A percentile compares a stretch with the other conserved stretches of the same genome.
These are phyloP conservation scores for Rhododendron simsii DNA, from an alignment of 148 eudicot genomes.

Conservation along the genomic window DNA sequence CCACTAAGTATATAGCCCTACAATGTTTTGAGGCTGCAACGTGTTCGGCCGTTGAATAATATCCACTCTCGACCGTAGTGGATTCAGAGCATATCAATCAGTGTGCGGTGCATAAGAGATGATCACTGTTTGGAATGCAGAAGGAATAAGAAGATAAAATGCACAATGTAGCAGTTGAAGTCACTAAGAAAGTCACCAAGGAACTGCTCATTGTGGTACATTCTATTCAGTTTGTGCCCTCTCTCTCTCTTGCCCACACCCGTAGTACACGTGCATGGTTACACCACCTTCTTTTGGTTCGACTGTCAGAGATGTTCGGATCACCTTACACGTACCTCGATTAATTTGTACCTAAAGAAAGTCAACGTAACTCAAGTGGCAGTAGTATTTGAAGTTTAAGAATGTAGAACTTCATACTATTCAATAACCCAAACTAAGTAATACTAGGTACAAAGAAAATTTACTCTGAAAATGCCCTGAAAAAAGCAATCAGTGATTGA, in stretches of 20 bases:
- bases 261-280: not conserved
- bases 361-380: not conserved
- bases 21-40: not conserved
- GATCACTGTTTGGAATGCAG: not conserved
- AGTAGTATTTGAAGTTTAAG: not conserved
- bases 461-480: no score
- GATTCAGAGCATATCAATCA: not conserved
- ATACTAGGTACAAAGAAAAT: no score
- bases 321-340: no score
- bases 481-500: no score
- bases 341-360: not conserved
- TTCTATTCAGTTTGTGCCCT: conserved; percentile 7
- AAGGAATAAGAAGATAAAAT: not conserved
- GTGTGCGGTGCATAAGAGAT: not conserved
- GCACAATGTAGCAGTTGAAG: conserved; percentile 12
- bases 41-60: not conserved
- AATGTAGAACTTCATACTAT: not conserved
- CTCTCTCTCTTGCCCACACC: not conserved
- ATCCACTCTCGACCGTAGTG: not conserved
- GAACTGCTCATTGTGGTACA: conserved; percentile 17
- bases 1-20: not conserved
- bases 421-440: not conserved
- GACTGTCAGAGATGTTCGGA: not conserved
- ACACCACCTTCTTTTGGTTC: not conserved
- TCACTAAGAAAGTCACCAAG: conserved; percentile 14